Evolutionary conservation across 2,329 filamentous ascomycete species (phyloP), one percentile per base, ranked within the genome.

Genomic region (Penicillium sp.): DNA sequence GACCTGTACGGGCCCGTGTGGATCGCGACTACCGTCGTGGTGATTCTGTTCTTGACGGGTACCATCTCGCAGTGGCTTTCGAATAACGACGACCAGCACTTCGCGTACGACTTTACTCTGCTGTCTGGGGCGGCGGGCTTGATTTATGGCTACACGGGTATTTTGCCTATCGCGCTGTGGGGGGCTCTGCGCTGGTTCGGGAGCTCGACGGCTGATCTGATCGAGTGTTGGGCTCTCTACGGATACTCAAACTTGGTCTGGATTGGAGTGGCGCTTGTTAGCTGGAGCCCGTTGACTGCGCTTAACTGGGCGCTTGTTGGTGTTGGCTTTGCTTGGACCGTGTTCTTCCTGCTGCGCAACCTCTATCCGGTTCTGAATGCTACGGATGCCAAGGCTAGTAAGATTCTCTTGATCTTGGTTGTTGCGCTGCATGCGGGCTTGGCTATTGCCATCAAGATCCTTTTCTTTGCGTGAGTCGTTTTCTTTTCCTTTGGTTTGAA

Each of bases 1-100:
- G 94, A 99, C 68, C 78, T 99, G 30, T 99, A 99, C 78, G 92
- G 92, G 1, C 94, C 94, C 1, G 91, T 97, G 69, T 99, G 94
- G 94, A 97, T 99, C 75, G 94, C 94, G 9, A 97, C 94, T 0
- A 97, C 94, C 0, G 94, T 99, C 9, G 87, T 99, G 11, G 82
- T 99, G 57, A 97, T 99, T 54, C 76, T 99, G 28, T 99, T 99
- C 74, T 72, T 99, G 40, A 94, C 92, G 1, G 94, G 94, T 11
- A 97, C 94, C 0, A 96, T 99, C 59, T 95, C 87, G 68, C 88
- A 94, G 73, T 97, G 95, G 72, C 76, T 96, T 44, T 84, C 88
- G 24, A 81, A 81, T 22, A 82, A 82, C 39, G 81, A 83, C 48
- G 81, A 81, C 44, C 76, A 83, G 20, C 85, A 88, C 51, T 96